Conservation (phyloP, 345 rosid genomes). For the Eucalyptus regnans region DNA sequence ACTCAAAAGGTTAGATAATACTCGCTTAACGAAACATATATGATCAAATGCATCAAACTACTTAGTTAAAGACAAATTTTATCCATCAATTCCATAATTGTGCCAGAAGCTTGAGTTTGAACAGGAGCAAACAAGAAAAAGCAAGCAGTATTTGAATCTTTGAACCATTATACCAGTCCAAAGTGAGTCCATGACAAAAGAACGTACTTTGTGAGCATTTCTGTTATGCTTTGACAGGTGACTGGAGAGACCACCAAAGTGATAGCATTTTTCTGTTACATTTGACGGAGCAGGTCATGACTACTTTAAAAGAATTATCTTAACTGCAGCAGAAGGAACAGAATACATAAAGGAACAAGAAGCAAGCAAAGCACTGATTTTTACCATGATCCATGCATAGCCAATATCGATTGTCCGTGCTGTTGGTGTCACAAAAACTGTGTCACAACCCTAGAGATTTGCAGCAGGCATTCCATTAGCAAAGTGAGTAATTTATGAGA, state of each 20-base stretch:
- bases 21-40: background rate
- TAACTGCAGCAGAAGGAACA: background rate
- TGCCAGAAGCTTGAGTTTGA: background rate
- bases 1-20: background rate
- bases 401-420: slow-evolving; percentile 87
- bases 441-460: slow-evolving; percentile 67
- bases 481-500: background rate
- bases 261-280: slow-evolving; percentile 64
- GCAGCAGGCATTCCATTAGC: background rate
- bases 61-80: background rate
- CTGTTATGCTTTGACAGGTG: slow-evolving; percentile 43
- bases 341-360: background rate
- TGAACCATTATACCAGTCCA: background rate
- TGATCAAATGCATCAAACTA: rapidly evolving
- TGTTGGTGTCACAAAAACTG: slow-evolving; percentile 81
- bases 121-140: background rate
- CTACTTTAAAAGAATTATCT: background rate
- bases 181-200: background rate
- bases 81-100: background rate
- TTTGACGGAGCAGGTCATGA: background rate
- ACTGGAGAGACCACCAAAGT: slow-evolving; percentile 56
- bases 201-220: slow-evolving; percentile 68
- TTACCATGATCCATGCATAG: slow-evolving; percentile 85
- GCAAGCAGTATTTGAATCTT: background rate
- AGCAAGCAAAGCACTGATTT: background rate